A percentile compares a stretch with the other conserved stretches of the same genome.
Evolutionary conservation across 2,329 filamentous ascomycete genomes (phyloP).

Genomic region (Davidsoniella neocaledoniae): DNA sequence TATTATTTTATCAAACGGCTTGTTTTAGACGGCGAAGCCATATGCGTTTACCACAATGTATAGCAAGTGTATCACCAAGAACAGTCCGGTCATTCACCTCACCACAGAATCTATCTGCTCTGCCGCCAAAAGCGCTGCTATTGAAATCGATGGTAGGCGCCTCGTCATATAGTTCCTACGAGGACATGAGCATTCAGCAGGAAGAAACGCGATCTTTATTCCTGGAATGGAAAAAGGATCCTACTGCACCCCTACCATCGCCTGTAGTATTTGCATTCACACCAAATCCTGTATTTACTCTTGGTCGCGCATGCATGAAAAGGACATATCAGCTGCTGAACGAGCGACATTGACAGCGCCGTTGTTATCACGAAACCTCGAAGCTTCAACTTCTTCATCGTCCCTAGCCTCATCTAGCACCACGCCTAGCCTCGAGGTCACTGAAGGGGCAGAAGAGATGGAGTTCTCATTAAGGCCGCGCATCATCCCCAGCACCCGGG

Average conservation of each 20-base stretch:
- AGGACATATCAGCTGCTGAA: slow-evolving; percentile 30
- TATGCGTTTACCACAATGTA: no score
- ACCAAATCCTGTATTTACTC: slow-evolving; percentile 70
- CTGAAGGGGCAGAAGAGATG: background rate
- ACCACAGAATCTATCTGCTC: background rate
- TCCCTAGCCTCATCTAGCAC: no score
- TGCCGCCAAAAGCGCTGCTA: background rate
- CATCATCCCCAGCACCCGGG: slow-evolving; percentile 59
- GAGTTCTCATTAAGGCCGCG: slow-evolving; percentile 28
- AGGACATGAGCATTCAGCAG: slow-evolving; percentile 1
- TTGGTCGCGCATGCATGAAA: slow-evolving; percentile 55
- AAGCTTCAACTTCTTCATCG: background rate
- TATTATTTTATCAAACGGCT: no score
- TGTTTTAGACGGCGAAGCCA: no score
- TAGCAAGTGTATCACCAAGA: background rate
- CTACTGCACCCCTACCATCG: slow-evolving; percentile 24
- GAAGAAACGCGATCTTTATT: slow-evolving; percentile 21
- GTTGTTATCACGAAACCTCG: slow-evolving; percentile 17
- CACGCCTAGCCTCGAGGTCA: slow-evolving; percentile 16
- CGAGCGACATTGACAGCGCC: slow-evolving; percentile 26
- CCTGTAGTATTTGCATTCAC: slow-evolving; percentile 71
- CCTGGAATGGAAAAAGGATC: slow-evolving; percentile 21
- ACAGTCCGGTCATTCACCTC: background rate
- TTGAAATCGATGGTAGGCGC: background rate
- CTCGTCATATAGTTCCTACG: background rate